phyloP scores from a whole-genome alignment of 495 filamentous ascomycete genomes.

The Parathielavia hyrcaniae region DNA sequence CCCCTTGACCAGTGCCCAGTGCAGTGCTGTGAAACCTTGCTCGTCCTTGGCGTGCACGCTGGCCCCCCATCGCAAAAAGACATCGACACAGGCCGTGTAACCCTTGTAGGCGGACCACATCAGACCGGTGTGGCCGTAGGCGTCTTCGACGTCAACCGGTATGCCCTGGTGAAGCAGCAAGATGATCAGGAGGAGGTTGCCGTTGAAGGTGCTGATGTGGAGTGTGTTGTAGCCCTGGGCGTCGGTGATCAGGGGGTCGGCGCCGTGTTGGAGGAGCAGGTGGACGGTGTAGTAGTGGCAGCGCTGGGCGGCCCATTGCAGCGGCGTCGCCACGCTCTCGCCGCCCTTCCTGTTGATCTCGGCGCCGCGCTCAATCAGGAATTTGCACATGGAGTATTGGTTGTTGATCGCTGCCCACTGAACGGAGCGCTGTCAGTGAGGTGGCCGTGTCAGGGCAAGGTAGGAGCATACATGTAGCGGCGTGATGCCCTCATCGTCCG shows the following conservation, averaged over 20 bases:
- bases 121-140: conserved; percentile 80
- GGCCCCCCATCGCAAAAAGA: conserved; percentile 92
- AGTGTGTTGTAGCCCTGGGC: conserved; percentile 94
- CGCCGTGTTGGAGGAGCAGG: conserved; percentile 77
- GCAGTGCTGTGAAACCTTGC: conserved; percentile 83
- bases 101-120: conserved; percentile 99
- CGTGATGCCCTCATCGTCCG: conserved; percentile 87
- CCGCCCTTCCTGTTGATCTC: conserved; percentile 92
- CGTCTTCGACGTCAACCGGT: conserved; percentile 81
- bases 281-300: conserved; percentile 77
- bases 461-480: conserved; percentile 69
- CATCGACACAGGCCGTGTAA: conserved; percentile 79
- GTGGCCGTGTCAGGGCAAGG: neutral
- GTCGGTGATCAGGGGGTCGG: conserved; percentile 82
- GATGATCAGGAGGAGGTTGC: conserved; percentile 88
- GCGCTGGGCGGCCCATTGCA: conserved; percentile 93
- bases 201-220: conserved; percentile 93
- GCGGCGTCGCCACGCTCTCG: conserved; percentile 84
- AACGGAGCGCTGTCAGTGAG: neutral
- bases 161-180: conserved; percentile 85
- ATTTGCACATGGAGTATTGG: conserved; percentile 92
- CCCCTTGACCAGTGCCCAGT: conserved; percentile 95
- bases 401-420: conserved; percentile 99
- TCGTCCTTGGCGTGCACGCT: conserved; percentile 87
- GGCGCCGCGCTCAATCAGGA: conserved; percentile 81